Conservation (phyloP, 2,329 filamentous ascomycete species). For the Pleoardoris graminearum region DNA sequence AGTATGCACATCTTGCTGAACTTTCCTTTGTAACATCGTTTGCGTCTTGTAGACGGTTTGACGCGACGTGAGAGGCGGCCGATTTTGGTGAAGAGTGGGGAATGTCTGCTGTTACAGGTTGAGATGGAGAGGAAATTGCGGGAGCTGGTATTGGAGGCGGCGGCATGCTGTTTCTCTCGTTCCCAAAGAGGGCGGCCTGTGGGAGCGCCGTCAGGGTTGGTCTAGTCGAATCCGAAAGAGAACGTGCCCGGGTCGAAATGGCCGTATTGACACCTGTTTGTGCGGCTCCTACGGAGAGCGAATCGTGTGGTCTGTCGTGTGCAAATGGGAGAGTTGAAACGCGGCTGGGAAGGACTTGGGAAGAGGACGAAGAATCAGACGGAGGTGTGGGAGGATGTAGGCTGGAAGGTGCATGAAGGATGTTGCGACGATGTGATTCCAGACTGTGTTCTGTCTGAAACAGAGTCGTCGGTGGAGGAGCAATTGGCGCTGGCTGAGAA, state of each 20-base stretch:
- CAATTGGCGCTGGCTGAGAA: background rate
- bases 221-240: background rate
- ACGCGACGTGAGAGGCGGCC: background rate
- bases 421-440: background rate
- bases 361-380: background rate
- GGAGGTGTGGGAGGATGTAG: conserved; percentile 6
- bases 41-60: background rate
- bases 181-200: background rate
- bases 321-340: background rate
- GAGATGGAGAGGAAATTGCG: background rate
- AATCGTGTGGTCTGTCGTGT: background rate
- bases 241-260: background rate
- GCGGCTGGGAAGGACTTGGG: background rate
- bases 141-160: background rate
- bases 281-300: background rate
- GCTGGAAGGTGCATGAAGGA: background rate
- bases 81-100: background rate
- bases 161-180: background rate
- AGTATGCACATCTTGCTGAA: background rate
- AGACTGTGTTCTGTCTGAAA: background rate
- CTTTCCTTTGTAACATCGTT: background rate
- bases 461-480: background rate
- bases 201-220: background rate
- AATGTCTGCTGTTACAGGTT: background rate
- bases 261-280: background rate